Base-by-base conservation (phyloP, 1,139 yeast species). In the Hemisphaericaspora xylanilytica region DNA sequence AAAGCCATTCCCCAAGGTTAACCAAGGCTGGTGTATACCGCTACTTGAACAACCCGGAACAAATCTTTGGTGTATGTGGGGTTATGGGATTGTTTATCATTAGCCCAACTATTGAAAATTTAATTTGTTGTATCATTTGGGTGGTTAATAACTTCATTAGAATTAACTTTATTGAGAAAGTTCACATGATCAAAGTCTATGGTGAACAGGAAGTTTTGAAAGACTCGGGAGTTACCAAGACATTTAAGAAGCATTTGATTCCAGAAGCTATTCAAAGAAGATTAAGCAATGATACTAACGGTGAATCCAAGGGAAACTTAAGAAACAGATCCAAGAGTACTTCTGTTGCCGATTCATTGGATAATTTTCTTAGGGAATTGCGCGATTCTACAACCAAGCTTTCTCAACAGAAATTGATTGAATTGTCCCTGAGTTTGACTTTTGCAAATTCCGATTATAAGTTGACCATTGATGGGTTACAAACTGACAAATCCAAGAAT, bases 1-100 rank as follows among this genome's bases (percentile, higher is more conserved):
- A 54, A 18, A 50, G 55, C 35, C 54, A 58, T 15, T 57, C 63
- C 40, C 67, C 78, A 24, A 71, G 76, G 33, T 69, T 87, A 49
- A 81, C 92, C 1, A 84, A 84, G 48, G 86, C 88, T 24, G 96
- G 96, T 39, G 87, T 86, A 37, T 87, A 86, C 58, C 77, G 95
- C 51, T 86, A 85, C 58, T 70, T 86, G 55, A 87, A 86, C 57
- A 85, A 86, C 54, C 96, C 96, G 6, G 95, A 86, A 58, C 84
- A 89, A 51, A 64, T 86, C 16, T 75, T 86, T 48, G 95, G 95
- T 15, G 82, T 83, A 41, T 81, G 90, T 50, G 95, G 95, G 15
- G 78, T 85, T 29, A 85, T 90, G 90, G 95, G 95, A 14, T 65
- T 81, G 13, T 79, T 82, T 2, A 59, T 86, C 37, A 75, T 85